Conservation (phyloP, 2,329 filamentous ascomycete species). For the Dactylonectria macrodidyma region DNA sequence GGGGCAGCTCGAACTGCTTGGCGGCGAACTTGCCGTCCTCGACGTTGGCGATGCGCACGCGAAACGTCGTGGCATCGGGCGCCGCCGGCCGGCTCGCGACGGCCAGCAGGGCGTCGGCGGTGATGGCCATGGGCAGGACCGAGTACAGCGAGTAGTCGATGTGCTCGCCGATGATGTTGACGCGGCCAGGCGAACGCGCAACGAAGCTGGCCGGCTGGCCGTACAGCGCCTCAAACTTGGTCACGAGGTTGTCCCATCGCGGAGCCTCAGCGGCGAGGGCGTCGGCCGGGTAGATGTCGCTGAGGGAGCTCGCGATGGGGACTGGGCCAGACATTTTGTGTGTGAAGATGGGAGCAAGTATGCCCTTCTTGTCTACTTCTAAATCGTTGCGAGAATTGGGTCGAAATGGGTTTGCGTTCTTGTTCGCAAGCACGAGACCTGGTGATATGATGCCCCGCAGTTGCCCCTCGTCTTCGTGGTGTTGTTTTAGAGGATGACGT, state of each 20-base stretch:
- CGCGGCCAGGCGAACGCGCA: constrained; percentile 90
- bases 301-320: constrained; percentile 81
- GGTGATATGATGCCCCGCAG: constrained; percentile 45
- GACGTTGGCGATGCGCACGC: constrained; percentile 85
- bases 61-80: constrained; percentile 68
- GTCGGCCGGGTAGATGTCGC: constrained; percentile 87
- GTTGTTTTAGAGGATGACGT: constrained; percentile 38
- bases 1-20: constrained; percentile 80
- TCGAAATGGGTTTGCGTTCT: constrained; percentile 28
- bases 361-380: background rate
- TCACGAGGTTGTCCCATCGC: constrained; percentile 83
- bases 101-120: constrained; percentile 90
- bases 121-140: constrained; percentile 95
- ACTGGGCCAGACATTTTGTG: constrained; percentile 71
- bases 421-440: constrained; percentile 34
- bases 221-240: constrained; percentile 80
- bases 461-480: constrained; percentile 39
- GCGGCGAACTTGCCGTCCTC: constrained; percentile 81
- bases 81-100: constrained; percentile 72
- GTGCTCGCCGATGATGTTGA: constrained; percentile 99
- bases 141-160: constrained; percentile 99
- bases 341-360: background rate
- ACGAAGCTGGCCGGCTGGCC: constrained; percentile 83
- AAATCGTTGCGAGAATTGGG: background rate
- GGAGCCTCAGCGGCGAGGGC: constrained; percentile 76